These are phyloP conservation scores for Takashimella tepidaria DNA, from an alignment of 1,284 basidiomycete species.

Conservation along the genomic window DNA sequence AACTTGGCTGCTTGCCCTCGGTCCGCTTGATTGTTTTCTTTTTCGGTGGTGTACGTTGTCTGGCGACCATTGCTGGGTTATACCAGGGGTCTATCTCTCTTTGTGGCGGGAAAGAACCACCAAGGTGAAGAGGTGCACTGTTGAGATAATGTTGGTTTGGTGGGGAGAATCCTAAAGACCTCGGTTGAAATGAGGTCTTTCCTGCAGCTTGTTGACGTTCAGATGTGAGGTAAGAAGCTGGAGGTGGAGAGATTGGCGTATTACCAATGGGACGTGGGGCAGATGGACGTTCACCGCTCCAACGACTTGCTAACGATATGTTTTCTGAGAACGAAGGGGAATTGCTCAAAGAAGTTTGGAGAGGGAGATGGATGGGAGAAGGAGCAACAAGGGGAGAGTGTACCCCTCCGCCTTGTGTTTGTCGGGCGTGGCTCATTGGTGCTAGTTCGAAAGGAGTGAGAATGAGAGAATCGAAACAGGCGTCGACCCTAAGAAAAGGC, in stretches of 20 bases:
- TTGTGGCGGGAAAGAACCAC: conserved; percentile 4
- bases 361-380: too few species aligned
- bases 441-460: too few species aligned
- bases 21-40: conserved; percentile 25
- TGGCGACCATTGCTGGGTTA: conserved; percentile 8
- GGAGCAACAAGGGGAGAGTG: too few species aligned
- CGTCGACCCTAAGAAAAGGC: too few species aligned
- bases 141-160: background rate
- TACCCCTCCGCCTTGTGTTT: too few species aligned
- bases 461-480: too few species aligned
- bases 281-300: too few species aligned
- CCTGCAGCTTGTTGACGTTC: background rate
- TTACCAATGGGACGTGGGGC: background rate
- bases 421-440: too few species aligned
- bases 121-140: background rate
- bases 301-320: too few species aligned
- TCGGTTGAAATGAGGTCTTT: background rate
- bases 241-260: background rate
- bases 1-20: conserved; percentile 67
- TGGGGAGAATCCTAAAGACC: background rate
- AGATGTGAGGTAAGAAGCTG: background rate
- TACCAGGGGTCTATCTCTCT: conserved; percentile 20
- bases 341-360: too few species aligned
- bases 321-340: too few species aligned
- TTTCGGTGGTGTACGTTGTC: conserved; percentile 1